These are phyloP conservation scores for Arctium minus DNA, from an alignment of 129 eudicot species.

Conservation along the genomic window DNA sequence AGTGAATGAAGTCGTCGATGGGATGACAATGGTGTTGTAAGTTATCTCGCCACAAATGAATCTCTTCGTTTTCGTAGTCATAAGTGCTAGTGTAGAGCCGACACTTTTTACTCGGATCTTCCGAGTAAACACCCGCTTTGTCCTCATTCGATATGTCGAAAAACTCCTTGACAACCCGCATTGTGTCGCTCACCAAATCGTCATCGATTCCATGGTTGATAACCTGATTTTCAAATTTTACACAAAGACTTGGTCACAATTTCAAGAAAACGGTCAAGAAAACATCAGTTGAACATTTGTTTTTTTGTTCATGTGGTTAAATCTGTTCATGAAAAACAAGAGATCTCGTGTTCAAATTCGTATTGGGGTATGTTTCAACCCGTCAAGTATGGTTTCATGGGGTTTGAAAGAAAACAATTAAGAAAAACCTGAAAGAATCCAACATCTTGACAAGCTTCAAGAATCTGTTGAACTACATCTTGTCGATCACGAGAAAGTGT, in stretches of 20 bases:
- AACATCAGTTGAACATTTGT: not conserved
- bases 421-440: conserved; percentile 61
- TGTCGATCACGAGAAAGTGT: conserved; percentile 13
- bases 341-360: not conserved
- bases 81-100: conserved; percentile 51
- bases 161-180: conserved; percentile 47
- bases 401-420: not conserved
- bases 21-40: conserved; percentile 61
- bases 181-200: conserved; percentile 25
- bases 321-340: not conserved
- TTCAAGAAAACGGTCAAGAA: not conserved
- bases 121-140: conserved; percentile 28
- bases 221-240: conserved; percentile 34
- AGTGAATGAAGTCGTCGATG: conserved; percentile 38
- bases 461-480: conserved; percentile 37
- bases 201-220: conserved; percentile 59
- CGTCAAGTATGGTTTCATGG: not conserved
- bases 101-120: conserved; percentile 31
- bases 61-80: conserved; percentile 29
- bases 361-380: not conserved
- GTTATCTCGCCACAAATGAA: conserved; percentile 45
- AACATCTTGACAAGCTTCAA: conserved; percentile 47
- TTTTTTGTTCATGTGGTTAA: not conserved
- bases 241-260: not conserved
- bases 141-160: conserved; percentile 51